Percentiles rank a stretch among this genome's conserved stretches.
phyloP scores from a whole-genome alignment of 2,329 filamentous ascomycete genomes.

The Trichoderma afroharzianum region DNA sequence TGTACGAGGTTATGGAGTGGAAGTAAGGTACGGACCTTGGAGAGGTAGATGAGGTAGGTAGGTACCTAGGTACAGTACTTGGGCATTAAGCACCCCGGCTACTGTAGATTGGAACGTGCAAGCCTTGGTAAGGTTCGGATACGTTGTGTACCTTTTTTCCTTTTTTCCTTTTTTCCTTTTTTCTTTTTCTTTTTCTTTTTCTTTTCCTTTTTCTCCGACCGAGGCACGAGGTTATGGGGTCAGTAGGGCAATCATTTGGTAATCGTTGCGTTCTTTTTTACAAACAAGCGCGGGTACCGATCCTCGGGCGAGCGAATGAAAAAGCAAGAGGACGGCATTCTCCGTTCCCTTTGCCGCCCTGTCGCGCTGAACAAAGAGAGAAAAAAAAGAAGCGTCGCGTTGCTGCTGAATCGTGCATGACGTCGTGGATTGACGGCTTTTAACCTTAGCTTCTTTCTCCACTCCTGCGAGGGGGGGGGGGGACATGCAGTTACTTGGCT shows the following conservation, averaged over 20 bases:
- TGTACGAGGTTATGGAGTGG: not conserved
- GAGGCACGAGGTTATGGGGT: not conserved
- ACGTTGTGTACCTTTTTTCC: not conserved
- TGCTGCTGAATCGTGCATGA: constrained; percentile 1
- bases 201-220: not conserved
- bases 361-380: not conserved
- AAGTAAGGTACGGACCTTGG: not conserved
- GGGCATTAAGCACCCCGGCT: not conserved
- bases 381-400: not conserved
- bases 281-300: not conserved
- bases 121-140: not conserved
- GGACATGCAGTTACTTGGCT: not conserved
- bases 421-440: not conserved
- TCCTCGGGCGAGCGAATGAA: not conserved
- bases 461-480: not conserved
- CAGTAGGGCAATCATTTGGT: not conserved
- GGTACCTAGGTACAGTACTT: not conserved
- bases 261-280: not conserved
- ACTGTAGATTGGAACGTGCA: not conserved
- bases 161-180: not conserved
- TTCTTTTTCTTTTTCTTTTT: not conserved
- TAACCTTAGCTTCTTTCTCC: not conserved
- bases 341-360: not conserved
- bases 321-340: not conserved
- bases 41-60: not conserved